Conservation (phyloP, 139 green algal species). For the Chlamydomonas sp. region DNA sequence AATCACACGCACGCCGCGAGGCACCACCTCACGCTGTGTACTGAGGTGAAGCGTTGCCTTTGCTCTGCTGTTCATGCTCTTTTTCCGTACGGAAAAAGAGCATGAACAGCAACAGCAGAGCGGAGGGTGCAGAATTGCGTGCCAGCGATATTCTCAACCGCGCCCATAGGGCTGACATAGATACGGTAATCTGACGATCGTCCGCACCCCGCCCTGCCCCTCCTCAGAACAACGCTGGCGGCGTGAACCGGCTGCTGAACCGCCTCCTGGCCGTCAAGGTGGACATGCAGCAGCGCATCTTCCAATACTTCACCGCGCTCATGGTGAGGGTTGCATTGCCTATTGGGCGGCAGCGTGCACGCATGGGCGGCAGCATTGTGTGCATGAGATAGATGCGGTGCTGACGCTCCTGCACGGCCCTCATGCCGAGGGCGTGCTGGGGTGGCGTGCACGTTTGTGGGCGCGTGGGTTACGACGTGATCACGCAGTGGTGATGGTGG, state of each 20-base stretch:
- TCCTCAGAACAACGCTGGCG: conserved; percentile 3
- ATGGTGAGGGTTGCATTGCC: conserved; percentile 8
- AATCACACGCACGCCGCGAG: no score
- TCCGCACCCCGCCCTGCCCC: background rate
- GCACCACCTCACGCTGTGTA: no score
- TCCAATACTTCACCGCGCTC: conserved; percentile 65
- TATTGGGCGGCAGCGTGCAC: background rate
- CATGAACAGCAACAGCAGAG: no score
- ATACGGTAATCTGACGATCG: background rate
- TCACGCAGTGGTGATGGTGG: no score
- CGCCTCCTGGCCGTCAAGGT: conserved; percentile 77
- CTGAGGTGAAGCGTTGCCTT: no score
- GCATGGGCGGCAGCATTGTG: background rate
- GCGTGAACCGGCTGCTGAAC: conserved; percentile 74
- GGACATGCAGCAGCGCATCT: conserved; percentile 73
- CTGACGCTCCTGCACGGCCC: background rate
- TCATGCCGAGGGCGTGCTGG: conserved; percentile 19
- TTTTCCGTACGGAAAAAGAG: no score
- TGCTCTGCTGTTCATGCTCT: no score
- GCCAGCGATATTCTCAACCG: no score
- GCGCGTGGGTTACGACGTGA: no score
- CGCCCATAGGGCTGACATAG: no score
- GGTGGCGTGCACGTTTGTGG: no score
- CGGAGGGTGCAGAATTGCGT: no score
- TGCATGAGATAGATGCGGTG: background rate